Conservation (phyloP, 768 basidiomycete genomes). For the Mycena olivaceomarginata region DNA sequence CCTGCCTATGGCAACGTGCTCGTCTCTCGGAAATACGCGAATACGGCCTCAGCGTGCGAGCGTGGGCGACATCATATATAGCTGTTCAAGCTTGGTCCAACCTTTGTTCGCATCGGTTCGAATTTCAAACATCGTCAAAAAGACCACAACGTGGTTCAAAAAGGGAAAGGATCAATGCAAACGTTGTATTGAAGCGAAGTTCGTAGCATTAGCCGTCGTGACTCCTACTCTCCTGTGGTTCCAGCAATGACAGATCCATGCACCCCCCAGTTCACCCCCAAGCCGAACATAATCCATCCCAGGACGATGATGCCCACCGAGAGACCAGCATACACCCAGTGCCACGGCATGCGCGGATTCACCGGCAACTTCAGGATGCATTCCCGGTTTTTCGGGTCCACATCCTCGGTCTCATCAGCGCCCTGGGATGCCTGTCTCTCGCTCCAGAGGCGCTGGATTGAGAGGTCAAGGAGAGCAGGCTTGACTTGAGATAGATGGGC, state of each 20-base stretch:
- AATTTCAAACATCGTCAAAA: not conserved
- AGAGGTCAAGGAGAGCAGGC: slow-evolving; percentile 51
- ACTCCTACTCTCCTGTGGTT: slow-evolving; percentile 50
- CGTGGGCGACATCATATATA: not conserved
- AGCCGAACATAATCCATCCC: slow-evolving; percentile 64
- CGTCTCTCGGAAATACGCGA: no score
- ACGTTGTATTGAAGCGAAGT: slow-evolving; percentile 10
- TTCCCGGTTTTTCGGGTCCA: slow-evolving; percentile 50
- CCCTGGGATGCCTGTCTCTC: slow-evolving; percentile 17
- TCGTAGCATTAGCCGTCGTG: slow-evolving; percentile 11
- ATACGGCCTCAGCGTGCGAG: no score
- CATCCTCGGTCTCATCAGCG: slow-evolving; percentile 40
- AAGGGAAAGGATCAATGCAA: slow-evolving; percentile 7
- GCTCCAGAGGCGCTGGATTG: slow-evolving; percentile 53
- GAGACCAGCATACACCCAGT: slow-evolving; percentile 25
- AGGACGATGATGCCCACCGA: slow-evolving; percentile 55
- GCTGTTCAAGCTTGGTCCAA: not conserved
- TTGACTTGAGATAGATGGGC: slow-evolving; percentile 60
- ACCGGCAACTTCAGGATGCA: slow-evolving; percentile 54
- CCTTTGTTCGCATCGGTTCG: not conserved
- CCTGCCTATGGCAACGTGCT: no score
- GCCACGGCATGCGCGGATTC: slow-evolving; percentile 9
- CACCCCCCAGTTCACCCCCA: slow-evolving; percentile 65
- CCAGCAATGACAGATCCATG: slow-evolving; percentile 57
- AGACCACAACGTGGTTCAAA: not conserved